Base-by-base conservation (phyloP, 2,329 filamentous ascomycete genomes). In the Daldinia eschscholtzii region DNA sequence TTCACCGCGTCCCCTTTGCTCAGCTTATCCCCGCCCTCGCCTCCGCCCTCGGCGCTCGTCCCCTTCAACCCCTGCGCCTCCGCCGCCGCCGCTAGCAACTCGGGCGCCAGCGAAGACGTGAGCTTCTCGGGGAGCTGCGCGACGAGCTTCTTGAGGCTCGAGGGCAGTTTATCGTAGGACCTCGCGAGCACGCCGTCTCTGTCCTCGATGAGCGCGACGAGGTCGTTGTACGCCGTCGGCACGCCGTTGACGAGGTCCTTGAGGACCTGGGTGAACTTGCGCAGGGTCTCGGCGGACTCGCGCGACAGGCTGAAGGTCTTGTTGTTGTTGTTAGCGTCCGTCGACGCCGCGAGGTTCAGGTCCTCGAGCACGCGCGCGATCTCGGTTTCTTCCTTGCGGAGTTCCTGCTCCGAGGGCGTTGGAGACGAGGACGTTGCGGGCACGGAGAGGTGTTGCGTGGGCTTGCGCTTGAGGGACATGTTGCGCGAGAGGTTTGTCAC, bases 221-320 rank as follows among this genome's bases (percentile, higher is more conserved):
- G 90, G 78, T 99, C 96, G 76, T 92, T 87, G 80, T 97, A 97
- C 2, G 96, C 96, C 0, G 95, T 98, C 2, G 96, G 96, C 1
- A 93, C 96, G 69, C 96, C 96, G 78, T 94, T 94, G 75, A 96
- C 88, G 15, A 98, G 87, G 78, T 99, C 96, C 78, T 95, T 96
- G 77, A 99, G 92, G 37, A 98, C 91, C 63, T 94, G 85, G 1
- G 93, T 97, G 85, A 99, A 99, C 70, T 91, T 89, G 61, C 89
- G 88, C 58, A 97, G 88, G 33, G 97, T 86, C 70, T 93, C 91
- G 68, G 93, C 90, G 0, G 93, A 95, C 74, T 97, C 94, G 66
- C 89, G 87, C n/a, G 92, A 93, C 64, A 97, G 87, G 12, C 91
- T 91, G 79, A 98, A 93, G 67, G 93, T 93, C 65, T 90, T 91